A percentile compares a stretch with the other conserved stretches of the same genome.
phyloP scores from a whole-genome alignment of 441 rosid genomes.

The Brassica hybrid region DNA sequence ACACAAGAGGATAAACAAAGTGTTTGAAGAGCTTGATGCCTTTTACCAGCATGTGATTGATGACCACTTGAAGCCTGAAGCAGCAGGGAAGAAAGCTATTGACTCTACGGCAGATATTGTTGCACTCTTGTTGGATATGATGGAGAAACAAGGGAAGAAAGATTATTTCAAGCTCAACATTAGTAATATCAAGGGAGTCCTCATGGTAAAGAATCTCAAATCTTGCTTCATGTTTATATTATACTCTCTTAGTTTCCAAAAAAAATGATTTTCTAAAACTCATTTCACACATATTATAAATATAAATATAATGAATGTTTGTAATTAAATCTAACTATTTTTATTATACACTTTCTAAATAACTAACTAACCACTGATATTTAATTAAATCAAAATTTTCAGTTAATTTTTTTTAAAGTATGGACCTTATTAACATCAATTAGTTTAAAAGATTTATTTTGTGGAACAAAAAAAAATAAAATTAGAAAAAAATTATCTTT shows the following conservation, averaged over 20 bases:
- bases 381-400: too few relatives aligned
- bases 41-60: constrained; percentile 20
- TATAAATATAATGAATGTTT: too few relatives aligned
- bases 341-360: too few relatives aligned
- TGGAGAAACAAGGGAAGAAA: constrained; percentile 4
- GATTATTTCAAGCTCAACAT: constrained; percentile 12
- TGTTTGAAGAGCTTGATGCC: constrained; percentile 19
- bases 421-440: too few relatives aligned
- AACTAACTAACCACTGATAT: too few relatives aligned
- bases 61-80: neutral
- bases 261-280: too few relatives aligned
- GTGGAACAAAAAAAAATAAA: neutral
- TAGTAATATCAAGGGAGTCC: constrained; percentile 17
- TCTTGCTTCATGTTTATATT: neutral
- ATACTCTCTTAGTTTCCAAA: too few relatives aligned
- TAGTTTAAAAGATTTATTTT: too few relatives aligned
- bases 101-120: constrained; percentile 21
- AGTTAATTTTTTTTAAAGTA: too few relatives aligned
- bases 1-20: constrained; percentile 18
- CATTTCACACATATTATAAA: too few relatives aligned
- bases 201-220: constrained; percentile 17
- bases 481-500: too few relatives aligned
- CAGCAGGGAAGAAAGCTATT: neutral
- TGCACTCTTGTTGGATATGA: constrained; percentile 10
- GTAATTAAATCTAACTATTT: too few relatives aligned